Percentiles rank a stretch among this genome's conserved stretches.
Evolutionary conservation across 163 green algal species (phyloP).

Genomic region (Smithsoniella earleae): DNA sequence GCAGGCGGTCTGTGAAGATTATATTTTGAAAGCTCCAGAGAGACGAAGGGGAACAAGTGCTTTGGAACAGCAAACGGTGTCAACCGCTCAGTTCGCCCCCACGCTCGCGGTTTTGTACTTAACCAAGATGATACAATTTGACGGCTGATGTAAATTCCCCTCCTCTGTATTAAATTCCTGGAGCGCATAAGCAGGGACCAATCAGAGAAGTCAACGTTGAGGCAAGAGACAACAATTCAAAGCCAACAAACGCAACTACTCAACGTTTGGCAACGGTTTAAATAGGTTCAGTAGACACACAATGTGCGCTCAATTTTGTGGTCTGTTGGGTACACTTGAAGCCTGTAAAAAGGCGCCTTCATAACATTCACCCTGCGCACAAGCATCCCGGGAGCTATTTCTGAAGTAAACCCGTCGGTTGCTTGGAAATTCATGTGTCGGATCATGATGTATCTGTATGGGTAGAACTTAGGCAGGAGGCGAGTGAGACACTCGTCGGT

Average conservation of each 20-base stretch:
- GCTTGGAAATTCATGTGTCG: background rate
- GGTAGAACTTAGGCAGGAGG: background rate
- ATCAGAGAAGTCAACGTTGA: background rate
- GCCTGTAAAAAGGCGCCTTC: background rate
- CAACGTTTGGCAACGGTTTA: too few relatives aligned
- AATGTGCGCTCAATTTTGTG: background rate
- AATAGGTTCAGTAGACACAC: background rate
- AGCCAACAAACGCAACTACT: too few relatives aligned
- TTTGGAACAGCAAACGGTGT: background rate
- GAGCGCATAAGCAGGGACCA: background rate
- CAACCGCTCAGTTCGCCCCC: background rate
- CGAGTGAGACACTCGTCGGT: background rate
- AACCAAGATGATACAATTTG: background rate
- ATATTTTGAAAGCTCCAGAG: background rate
- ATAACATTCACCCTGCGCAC: background rate
- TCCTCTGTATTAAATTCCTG: background rate
- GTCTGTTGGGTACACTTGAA: background rate
- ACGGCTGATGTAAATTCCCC: background rate
- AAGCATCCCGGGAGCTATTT: background rate
- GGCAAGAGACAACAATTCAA: background rate
- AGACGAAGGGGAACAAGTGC: background rate
- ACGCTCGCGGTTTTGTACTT: background rate
- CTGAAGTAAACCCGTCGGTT: background rate
- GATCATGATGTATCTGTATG: background rate
- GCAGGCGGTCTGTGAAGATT: background rate